phyloP scores from a whole-genome alignment of 306 rosid genomes.

The Cucumis hystrix region DNA sequence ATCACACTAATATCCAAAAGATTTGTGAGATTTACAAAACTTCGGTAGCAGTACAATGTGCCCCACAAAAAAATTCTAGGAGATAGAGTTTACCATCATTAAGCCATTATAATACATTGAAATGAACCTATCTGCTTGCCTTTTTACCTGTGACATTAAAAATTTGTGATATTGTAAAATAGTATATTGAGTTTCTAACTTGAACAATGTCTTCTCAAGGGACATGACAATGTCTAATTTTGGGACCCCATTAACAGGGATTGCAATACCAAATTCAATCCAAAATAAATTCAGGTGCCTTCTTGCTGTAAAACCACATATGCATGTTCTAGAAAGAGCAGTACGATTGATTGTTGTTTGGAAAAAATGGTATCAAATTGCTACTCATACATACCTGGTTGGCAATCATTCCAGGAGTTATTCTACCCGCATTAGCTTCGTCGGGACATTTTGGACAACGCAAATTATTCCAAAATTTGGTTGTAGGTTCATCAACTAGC shows the following conservation, averaged over 20 bases:
- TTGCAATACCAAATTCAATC: background rate
- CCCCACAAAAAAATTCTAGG: background rate
- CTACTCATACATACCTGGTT: slow-evolving; percentile 44
- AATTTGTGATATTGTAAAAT: background rate
- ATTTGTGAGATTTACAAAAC: background rate
- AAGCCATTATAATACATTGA: slow-evolving; percentile 59
- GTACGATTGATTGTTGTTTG: background rate
- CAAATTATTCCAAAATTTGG: slow-evolving; percentile 55
- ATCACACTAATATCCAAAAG: slow-evolving; percentile 45
- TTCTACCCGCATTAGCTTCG: slow-evolving; percentile 39
- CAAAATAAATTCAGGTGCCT: background rate
- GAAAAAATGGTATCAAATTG: background rate
- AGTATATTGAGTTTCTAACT: background rate
- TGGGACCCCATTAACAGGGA: background rate
- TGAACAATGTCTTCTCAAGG: background rate
- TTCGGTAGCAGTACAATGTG: background rate
- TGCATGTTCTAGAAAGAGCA: background rate
- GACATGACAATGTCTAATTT: background rate
- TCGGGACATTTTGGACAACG: slow-evolving; percentile 71
- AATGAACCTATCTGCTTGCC: slow-evolving; percentile 64
- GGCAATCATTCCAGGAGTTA: slow-evolving; percentile 66
- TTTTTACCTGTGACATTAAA: slow-evolving; percentile 50
- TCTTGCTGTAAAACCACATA: background rate
- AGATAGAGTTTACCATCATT: slow-evolving; percentile 40
- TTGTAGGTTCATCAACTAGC: slow-evolving; percentile 24